These are phyloP conservation scores for Coniochaeta prunicola DNA, from an alignment of 2,329 filamentous ascomycete species.

Conservation along the genomic window DNA sequence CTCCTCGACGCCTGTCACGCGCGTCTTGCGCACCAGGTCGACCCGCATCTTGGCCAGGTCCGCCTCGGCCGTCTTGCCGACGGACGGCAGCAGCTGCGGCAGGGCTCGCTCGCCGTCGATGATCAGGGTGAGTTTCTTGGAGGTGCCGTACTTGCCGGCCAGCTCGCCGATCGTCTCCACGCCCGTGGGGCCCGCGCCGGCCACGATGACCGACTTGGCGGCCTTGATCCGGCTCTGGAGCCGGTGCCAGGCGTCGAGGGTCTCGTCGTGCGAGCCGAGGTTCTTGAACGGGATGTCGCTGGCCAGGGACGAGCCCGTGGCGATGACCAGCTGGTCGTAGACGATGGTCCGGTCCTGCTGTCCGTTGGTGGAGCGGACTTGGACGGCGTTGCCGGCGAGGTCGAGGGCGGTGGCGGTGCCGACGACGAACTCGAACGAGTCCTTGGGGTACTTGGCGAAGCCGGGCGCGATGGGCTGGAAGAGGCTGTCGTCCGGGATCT, in stretches of 20 bases:
- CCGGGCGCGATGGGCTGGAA: slow-evolving; percentile 40
- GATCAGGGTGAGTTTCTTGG: slow-evolving; percentile 40
- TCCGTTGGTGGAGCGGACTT: slow-evolving; percentile 25
- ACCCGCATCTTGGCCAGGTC: slow-evolving; percentile 38
- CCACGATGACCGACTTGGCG: slow-evolving; percentile 42
- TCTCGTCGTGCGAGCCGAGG: slow-evolving; percentile 32
- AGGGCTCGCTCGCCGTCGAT: slow-evolving; percentile 23
- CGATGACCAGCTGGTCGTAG: slow-evolving; percentile 45
- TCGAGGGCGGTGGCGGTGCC: slow-evolving; percentile 40
- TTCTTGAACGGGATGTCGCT: slow-evolving; percentile 43
- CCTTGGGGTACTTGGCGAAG: slow-evolving; percentile 39
- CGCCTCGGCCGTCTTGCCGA: slow-evolving; percentile 28
- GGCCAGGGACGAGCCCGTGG: slow-evolving; percentile 40
- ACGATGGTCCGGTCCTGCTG: slow-evolving; percentile 25
- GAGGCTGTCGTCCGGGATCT: slow-evolving; percentile 27
- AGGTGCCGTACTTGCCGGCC: slow-evolving; percentile 35
- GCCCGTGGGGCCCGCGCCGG: slow-evolving; percentile 43
- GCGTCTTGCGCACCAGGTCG: slow-evolving; percentile 30
- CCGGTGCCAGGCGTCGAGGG: slow-evolving; percentile 28
- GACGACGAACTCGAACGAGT: slow-evolving; percentile 43
- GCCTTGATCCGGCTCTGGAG: slow-evolving; percentile 28
- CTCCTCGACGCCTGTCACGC: slow-evolving; percentile 18
- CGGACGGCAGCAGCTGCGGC: slow-evolving; percentile 25
- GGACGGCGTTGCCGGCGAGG: slow-evolving; percentile 31
- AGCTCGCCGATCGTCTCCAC: slow-evolving; percentile 45